Base-by-base conservation (phyloP, 306 rosid species). In the Cicer chorassanicum region DNA sequence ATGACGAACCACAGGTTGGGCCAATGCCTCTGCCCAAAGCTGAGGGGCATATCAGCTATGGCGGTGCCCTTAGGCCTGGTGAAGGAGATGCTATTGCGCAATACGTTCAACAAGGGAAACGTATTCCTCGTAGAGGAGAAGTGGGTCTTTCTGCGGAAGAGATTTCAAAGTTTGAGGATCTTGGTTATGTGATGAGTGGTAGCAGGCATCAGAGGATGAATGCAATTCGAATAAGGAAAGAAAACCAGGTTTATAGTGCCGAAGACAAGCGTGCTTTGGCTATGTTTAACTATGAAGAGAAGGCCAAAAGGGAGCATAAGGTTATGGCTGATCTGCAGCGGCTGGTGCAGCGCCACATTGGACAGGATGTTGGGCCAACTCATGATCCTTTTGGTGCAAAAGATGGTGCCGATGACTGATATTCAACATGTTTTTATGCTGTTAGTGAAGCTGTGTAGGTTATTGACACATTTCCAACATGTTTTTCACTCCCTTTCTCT, bases 201-300 rank as follows among this genome's bases (percentile, higher is more conserved):
- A 91, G 97, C 71, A 89, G 98, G 88, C 98, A 94, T 80, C 95
- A 94, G 79, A 90, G 98, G 82, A 94, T 94, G 98, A 94, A 91
- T 85, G 98, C 96, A 44, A 94, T 94, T 79, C 97, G 96, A 87
- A 91, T 91, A 43, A 85, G 98, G 80, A 94, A 94, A 79, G 99
- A 94, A 81, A 94, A 94, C 90, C 96, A 94, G 86, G 99, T 94
- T 81, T 94, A 94, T 24, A 94, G 99, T 67, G 97, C 99, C 0
- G 97, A 94, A 89, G 97, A 94, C 53, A 91, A 92, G 86, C 91
- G 99, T 24, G 99, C 99, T 15, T 79, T 94, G 80, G 99, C 97
- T 39, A 92, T 94, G 99, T 92, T 87, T 79, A 94, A 92, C 84
- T 94, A 92, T 36, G 97, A 92, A 84, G 97, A 94, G 72, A 94